These are phyloP conservation scores for Pyrus hybrid DNA, from an alignment of 331 rosid genomes.

Conservation along the genomic window DNA sequence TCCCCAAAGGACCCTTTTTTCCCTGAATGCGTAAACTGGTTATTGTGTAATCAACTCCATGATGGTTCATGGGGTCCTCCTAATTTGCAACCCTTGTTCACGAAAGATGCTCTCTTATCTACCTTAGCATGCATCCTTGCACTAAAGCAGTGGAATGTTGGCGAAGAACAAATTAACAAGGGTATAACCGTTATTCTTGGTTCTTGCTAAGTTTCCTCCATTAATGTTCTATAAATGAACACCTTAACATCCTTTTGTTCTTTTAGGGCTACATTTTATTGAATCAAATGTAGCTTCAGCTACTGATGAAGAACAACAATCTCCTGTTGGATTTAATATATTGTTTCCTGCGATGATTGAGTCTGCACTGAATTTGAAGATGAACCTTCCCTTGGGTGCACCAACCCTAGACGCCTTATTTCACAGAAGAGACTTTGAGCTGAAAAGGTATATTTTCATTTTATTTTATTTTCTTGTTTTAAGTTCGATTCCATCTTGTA, in stretches of 20 bases:
- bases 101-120: constrained; percentile 64
- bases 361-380: constrained; percentile 37
- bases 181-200: constrained; percentile 30
- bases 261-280: constrained; percentile 63
- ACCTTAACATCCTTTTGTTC: not conserved
- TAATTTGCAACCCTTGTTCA: constrained; percentile 29
- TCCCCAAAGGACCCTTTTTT: constrained; percentile 49
- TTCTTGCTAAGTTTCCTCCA: not conserved
- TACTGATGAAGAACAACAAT: constrained; percentile 46
- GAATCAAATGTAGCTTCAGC: constrained; percentile 57
- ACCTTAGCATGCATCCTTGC: constrained; percentile 68
- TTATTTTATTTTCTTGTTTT: not conserved
- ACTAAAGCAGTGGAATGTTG: constrained; percentile 62
- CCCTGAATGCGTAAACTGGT: constrained; percentile 74
- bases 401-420: constrained; percentile 33
- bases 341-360: constrained; percentile 61
- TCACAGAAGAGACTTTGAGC: constrained; percentile 44
- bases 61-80: constrained; percentile 85
- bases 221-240: not conserved
- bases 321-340: constrained; percentile 71
- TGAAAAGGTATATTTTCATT: constrained; percentile 34
- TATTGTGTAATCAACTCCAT: constrained; percentile 54
- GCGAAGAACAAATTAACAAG: constrained; percentile 46
- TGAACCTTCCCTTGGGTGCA: constrained; percentile 41
- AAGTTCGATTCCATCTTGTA: not conserved